A percentile compares a stretch with the other conserved stretches of the same genome.
These are phyloP conservation scores for Poa annua DNA, from an alignment of 176 grass and related monocot species.

Conservation along the genomic window DNA sequence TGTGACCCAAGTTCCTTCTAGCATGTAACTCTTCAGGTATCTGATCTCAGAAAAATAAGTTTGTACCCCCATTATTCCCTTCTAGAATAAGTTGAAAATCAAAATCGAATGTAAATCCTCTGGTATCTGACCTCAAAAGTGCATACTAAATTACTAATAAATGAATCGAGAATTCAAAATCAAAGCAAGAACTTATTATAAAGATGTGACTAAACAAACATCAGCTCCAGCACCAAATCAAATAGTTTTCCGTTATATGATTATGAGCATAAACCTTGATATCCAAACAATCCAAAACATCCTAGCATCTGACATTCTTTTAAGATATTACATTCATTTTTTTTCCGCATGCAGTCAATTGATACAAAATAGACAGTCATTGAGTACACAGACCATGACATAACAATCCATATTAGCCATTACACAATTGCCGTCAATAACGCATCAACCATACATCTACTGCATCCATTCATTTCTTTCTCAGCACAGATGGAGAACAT, in stretches of 20 bases:
- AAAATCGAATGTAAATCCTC: neutral
- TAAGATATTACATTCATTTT: neutral
- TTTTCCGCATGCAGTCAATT: conserved; percentile 1
- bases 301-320: neutral
- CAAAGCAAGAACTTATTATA: neutral
- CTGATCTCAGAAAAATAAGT: neutral
- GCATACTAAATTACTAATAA: neutral
- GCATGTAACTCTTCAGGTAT: neutral
- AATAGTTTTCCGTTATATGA: neutral
- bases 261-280: neutral
- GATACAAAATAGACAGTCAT: neutral
- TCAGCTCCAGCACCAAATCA: neutral
- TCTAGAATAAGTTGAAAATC: neutral
- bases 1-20: neutral
- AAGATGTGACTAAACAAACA: neutral
- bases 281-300: conserved; percentile 18
- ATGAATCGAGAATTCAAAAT: neutral
- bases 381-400: neutral
- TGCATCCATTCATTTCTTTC: neutral
- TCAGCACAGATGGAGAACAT: neutral
- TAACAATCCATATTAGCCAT: neutral
- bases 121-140: neutral
- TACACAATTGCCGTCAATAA: neutral
- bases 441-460: neutral
- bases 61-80: neutral